Percentiles rank a stretch among this genome's conserved stretches.
phyloP scores from a whole-genome alignment of 257 asterid genomes.

The Lycium barbarum region DNA sequence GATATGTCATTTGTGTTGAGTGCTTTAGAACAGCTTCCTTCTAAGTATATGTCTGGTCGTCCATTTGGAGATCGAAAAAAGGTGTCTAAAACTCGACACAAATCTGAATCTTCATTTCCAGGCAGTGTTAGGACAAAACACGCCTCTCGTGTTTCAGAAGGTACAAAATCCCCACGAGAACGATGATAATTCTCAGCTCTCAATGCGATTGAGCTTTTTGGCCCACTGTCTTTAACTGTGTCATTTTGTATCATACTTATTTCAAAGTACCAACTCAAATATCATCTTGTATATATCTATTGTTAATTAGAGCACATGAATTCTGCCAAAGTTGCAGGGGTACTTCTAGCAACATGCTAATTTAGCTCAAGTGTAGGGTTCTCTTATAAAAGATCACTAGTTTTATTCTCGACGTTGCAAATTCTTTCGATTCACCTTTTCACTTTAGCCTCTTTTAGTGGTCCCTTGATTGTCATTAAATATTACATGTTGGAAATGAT shows the following conservation, averaged over 20 bases:
- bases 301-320: neutral
- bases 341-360: neutral
- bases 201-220: neutral
- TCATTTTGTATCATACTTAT: constrained; percentile 20
- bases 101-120: neutral
- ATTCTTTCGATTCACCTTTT: neutral
- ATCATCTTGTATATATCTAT: neutral
- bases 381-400: neutral
- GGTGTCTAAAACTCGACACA: constrained; percentile 13
- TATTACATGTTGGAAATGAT: neutral
- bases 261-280: neutral
- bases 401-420: neutral
- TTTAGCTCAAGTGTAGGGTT: neutral
- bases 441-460: neutral
- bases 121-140: constrained; percentile 27
- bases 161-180: constrained; percentile 21
- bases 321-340: constrained; percentile 15
- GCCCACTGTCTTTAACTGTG: neutral
- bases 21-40: constrained; percentile 40
- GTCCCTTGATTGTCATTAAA: neutral
- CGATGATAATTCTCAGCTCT: neutral
- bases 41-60: constrained; percentile 15
- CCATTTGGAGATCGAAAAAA: constrained; percentile 7
- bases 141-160: constrained; percentile 17
- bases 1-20: constrained; percentile 44